A percentile compares a stretch with the other conserved stretches of the same genome.
phyloP scores from a whole-genome alignment of 805 yeast species.

The Yarrowia bubula region DNA sequence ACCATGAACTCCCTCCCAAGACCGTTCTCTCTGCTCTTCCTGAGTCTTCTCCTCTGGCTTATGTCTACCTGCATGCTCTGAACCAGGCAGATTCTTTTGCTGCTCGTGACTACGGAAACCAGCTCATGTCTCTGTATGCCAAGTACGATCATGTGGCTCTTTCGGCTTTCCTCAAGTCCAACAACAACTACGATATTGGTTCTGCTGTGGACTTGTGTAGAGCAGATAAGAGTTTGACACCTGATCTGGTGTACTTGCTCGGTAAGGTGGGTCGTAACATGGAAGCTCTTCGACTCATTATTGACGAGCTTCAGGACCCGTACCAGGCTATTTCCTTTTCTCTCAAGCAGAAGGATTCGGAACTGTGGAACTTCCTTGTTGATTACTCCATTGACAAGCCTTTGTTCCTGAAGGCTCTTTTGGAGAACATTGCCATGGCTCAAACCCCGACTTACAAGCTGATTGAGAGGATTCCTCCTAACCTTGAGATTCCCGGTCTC shows the following conservation, averaged over 20 bases:
- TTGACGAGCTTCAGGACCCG: conserved; percentile 76
- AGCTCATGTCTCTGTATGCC: conserved; percentile 63
- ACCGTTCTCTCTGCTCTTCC: conserved; percentile 44
- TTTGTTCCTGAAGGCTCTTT: conserved; percentile 67
- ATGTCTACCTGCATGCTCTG: conserved; percentile 63
- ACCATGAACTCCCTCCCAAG: conserved; percentile 62
- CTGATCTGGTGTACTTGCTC: conserved; percentile 76
- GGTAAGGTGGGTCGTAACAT: conserved; percentile 79
- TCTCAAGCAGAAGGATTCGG: conserved; percentile 60
- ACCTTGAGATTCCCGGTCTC: conserved; percentile 63
- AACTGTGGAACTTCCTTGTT: conserved; percentile 76
- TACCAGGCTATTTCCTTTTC: conserved; percentile 79
- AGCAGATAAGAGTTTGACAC: conserved; percentile 45
- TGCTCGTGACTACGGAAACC: conserved; percentile 60
- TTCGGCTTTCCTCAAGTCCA: conserved; percentile 57
- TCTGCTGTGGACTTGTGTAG: conserved; percentile 68
- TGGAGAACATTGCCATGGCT: conserved; percentile 58
- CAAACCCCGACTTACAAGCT: conserved; percentile 44
- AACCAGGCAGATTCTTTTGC: conserved; percentile 54
- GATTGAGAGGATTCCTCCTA: conserved; percentile 59
- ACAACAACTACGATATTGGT: conserved; percentile 60
- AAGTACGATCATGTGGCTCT: conserved; percentile 56
- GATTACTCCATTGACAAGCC: conserved; percentile 71
- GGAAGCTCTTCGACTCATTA: conserved; percentile 72
- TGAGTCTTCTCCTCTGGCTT: conserved; percentile 44